Base-by-base conservation (phyloP, 306 rosid genomes). In the Arachis stenosperma region DNA sequence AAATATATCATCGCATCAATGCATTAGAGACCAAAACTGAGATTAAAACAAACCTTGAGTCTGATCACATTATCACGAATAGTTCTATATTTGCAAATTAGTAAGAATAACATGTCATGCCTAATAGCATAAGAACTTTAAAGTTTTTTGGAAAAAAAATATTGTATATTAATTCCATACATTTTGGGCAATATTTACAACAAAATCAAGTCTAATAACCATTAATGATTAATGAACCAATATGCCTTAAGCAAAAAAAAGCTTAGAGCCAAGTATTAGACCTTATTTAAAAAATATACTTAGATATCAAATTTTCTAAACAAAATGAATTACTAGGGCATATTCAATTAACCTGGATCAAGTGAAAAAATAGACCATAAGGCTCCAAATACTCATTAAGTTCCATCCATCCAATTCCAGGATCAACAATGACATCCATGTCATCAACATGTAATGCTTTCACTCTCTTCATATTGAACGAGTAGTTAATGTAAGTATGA, bases 371-470 rank as follows among this genome's bases (percentile, higher is more conserved):
- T 56, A 93, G 81, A 79, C 98, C 98, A 84, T 88, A 86, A 58
- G 96, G 94, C 84, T 89, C 96, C 81, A 93, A 75, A 81, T 88
- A 91, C 81, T 93, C 97, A 73, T 91, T 93, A 81, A 93, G 98
- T 85, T 93, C 98, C 83, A 91, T 89, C 97, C 97, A 93, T 73
- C 98, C 97, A 75, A 93, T 84, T 73, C 98, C 98, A 84, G 97
- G 98, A 83, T 93, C 98, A 79, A 93, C 96, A 69, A 86, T 80
- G 54, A 89, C 96, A 71, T 93, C 98, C 97, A 93, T 93, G 84
- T 93, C 98, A 74, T 85, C 82, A 78, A 89, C 84, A 76, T 93
- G 98, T 44, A 93, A 81, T 61, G 87, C 91, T 84, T 93, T 93
- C 69, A 93, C 87, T 56, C 42, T 72, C 98, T 90, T 68, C 43